Evolutionary conservation across 1,284 basidiomycete species (phyloP), one percentile per base, ranked within the genome.

Genomic region (Pterulicium gracile): DNA sequence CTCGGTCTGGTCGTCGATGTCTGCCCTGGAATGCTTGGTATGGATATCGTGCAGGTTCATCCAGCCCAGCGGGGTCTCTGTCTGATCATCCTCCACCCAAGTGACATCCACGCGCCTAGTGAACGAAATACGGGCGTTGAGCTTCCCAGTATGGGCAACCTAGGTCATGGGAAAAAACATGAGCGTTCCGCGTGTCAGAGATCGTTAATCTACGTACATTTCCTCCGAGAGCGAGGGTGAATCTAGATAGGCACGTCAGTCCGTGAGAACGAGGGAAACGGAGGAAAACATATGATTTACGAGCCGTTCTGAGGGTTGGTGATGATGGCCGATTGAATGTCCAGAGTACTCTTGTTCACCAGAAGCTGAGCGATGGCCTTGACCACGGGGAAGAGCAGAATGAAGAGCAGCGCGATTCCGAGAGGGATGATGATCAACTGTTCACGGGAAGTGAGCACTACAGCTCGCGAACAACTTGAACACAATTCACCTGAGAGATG

Each of bases 361-460:
- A 82, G 69, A 22, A 75, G 67, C 52, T 81, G 79, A 22, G 73
- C 68, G 49, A 83, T 78, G 34, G 81, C 80, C 43, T 64, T 68
- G 47, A 84, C 64, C 48, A 84, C 75, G 3, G 81, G 80, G 57
- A 73, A 84, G 18, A 82, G 59, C 20, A 81, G 45, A 49, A 83
- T 72, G 61, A 84, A 83, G 4, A 84, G 58, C 15, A 83, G 58
- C 10, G 69, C 75, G 46, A 85, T 80, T 35, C 64, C 72, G 14
- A 83, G 54, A 4, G 72, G 67, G 14, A 67, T 65, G 44, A 78
- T 58, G 47, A 83, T 73, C 54, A 79, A 70, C 58, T 60, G 64
- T 32, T 59, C 60, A 48, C 61, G 59, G 50, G 65, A 70, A 52
- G 65, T 69, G 14, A 71, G 49, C 2, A 63, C n/a, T n/a, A n/a